Percentiles rank a stretch among this genome's conserved stretches.
These are phyloP conservation scores for Hygrophorus russula DNA, from an alignment of 768 basidiomycete genomes.

Conservation along the genomic window DNA sequence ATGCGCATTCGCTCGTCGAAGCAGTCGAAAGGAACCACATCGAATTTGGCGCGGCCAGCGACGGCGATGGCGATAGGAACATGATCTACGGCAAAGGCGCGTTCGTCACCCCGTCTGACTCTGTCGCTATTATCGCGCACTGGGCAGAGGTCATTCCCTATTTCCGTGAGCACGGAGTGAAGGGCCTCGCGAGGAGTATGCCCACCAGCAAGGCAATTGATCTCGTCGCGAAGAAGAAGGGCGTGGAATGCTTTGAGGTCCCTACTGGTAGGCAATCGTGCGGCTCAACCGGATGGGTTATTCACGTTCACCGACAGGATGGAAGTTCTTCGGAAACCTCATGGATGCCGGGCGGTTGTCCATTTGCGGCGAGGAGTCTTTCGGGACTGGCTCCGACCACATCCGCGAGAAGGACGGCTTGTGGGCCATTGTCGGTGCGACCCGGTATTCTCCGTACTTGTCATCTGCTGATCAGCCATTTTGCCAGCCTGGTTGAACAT, in stretches of 20 bases:
- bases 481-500: slow-evolving; percentile 91
- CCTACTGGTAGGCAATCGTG: slow-evolving; percentile 62
- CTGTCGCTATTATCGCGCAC: slow-evolving; percentile 97
- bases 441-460: slow-evolving; percentile 3
- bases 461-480: neutral
- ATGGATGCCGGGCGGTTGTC: slow-evolving; percentile 98
- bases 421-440: slow-evolving; percentile 90
- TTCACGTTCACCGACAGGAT: slow-evolving; percentile 41
- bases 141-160: slow-evolving; percentile 91
- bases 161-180: slow-evolving; percentile 79
- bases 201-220: slow-evolving; percentile 97
- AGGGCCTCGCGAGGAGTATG: slow-evolving; percentile 95
- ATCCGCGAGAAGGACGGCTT: slow-evolving; percentile 99
- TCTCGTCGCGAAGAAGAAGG: slow-evolving; percentile 89
- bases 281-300: neutral
- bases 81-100: slow-evolving; percentile 99
- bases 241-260: slow-evolving; percentile 88
- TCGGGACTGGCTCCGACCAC: slow-evolving; percentile 99
- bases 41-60: slow-evolving; percentile 90
- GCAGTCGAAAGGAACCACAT: slow-evolving; percentile 81
- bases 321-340: slow-evolving; percentile 99
- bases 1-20: slow-evolving; percentile 90
- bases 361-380: slow-evolving; percentile 98
- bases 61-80: slow-evolving; percentile 97
- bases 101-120: slow-evolving; percentile 96